These are phyloP conservation scores for Salix koriyanagi DNA, from an alignment of 345 rosid species.

Conservation along the genomic window DNA sequence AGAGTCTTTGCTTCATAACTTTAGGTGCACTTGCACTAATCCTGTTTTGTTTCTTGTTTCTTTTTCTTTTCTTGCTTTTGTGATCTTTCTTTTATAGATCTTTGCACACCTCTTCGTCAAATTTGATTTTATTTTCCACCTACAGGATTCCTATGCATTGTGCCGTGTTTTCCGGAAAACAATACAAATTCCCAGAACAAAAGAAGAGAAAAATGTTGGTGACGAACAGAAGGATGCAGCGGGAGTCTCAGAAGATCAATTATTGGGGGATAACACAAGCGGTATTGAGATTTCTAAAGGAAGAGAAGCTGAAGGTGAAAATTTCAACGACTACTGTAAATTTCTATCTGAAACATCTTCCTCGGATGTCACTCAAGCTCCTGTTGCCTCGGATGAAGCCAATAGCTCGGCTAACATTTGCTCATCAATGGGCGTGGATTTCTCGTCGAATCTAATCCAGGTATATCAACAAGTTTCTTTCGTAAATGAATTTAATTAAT, in stretches of 20 bases:
- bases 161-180: conserved; percentile 73
- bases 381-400: conserved; percentile 52
- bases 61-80: conserved; percentile 14
- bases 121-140: not conserved
- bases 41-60: conserved; percentile 8
- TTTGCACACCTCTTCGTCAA: conserved; percentile 3
- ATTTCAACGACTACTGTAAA: conserved; percentile 22
- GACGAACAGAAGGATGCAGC: conserved; percentile 15
- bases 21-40: conserved; percentile 13
- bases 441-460: conserved; percentile 47
- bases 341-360: conserved; percentile 46
- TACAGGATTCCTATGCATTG: conserved; percentile 66
- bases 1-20: conserved; percentile 39
- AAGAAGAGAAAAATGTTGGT: conserved; percentile 5
- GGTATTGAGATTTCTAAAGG: conserved; percentile 16
- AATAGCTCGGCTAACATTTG: conserved; percentile 36
- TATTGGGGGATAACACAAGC: conserved; percentile 9
- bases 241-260: conserved; percentile 21
- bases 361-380: conserved; percentile 25
- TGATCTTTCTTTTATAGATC: conserved; percentile 9
- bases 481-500: too few relatives aligned
- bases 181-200: conserved; percentile 43
- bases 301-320: conserved; percentile 32
- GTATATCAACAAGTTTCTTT: conserved; percentile 15
- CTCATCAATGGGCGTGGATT: conserved; percentile 31